Percentiles rank a stretch among this genome's conserved stretches.
These are phyloP conservation scores for Komagataella kurtzmanii DNA, from an alignment of 805 yeast genomes.

Conservation along the genomic window DNA sequence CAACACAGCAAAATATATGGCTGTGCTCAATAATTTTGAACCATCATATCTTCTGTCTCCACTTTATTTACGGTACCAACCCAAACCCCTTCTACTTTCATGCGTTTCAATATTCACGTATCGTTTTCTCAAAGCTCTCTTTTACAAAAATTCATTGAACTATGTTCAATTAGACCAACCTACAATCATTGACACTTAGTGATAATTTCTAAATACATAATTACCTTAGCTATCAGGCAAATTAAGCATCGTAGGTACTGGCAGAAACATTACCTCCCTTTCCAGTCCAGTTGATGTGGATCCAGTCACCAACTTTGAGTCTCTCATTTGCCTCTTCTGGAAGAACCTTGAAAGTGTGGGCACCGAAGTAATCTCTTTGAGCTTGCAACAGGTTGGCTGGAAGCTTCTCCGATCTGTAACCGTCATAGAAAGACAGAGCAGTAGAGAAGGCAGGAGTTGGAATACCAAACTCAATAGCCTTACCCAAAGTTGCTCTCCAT, in stretches of 20 bases:
- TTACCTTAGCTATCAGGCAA: not conserved
- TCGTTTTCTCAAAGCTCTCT: too few relatives aligned
- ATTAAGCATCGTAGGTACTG: constrained; percentile 81
- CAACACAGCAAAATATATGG: not conserved
- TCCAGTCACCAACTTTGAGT: constrained; percentile 69
- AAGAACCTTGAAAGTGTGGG: constrained; percentile 94
- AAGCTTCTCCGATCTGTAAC: constrained; percentile 89
- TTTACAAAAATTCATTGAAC: too few relatives aligned
- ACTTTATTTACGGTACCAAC: too few relatives aligned
- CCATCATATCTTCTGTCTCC: too few relatives aligned
- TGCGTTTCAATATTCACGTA: too few relatives aligned
- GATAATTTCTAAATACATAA: not conserved
- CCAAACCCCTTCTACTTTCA: too few relatives aligned
- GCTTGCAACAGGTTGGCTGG: constrained; percentile 99
- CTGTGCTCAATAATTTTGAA: too few relatives aligned
- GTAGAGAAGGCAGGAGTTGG: constrained; percentile 98
- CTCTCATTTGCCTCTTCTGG: constrained; percentile 70
- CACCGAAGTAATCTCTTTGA: constrained; percentile 99
- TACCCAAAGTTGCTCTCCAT: constrained; percentile 82
- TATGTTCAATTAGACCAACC: too few relatives aligned
- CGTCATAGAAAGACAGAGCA: constrained; percentile 95
- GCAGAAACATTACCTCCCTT: constrained; percentile 97
- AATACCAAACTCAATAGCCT: constrained; percentile 75
- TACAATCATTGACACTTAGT: too few relatives aligned
- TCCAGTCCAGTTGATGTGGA: constrained; percentile 99